Evolutionary conservation across 1,139 yeast species (phyloP), one percentile per base, ranked within the genome.

Genomic region (Candida freyschussii): DNA sequence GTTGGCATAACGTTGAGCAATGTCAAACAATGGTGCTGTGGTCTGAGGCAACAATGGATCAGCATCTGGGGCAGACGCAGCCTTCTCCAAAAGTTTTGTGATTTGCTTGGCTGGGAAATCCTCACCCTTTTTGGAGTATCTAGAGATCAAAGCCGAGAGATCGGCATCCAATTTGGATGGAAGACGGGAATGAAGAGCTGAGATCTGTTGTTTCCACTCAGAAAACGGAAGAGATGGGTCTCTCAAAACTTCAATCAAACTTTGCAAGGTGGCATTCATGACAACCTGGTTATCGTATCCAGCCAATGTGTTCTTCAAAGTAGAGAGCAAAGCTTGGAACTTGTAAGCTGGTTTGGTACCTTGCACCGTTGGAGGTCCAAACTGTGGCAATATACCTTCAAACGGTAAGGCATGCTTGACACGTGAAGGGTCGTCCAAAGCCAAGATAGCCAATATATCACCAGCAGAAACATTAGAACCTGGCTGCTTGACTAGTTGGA

Each of bases 261-360:
- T 77, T 53, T 78, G 76, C 52, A 91, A 72, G 23, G 96, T 82
- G 12, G 83, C 67, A 49, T 76, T 79, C 95, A 91, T 77, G 45
- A 89, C 84, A 45, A 86, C 94, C 66, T 89, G 97, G 62, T 91
- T 91, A 57, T 93, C 98, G 55, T 75, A 91, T 42, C 99, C 99
- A 34, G 72, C 72, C 56, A 91, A 70, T 44, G 89, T 89, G 60
- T 87, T 83, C 46, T 72, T 66, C 57, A 91, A 69, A 43, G 84
- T 75, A 11, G 72, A 57, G 29, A 77, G 60, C 46, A 75, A 62
- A 30, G 72, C 65, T 40, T 70, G 67, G 66, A 78, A 89, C 50
- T 73, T 75, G 62, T 89, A 86, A 40, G 76, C 80, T 35, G 94
- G 83, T 62, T 85, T 89, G 37, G 82, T 73, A 52, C 98, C 97